phyloP scores from a whole-genome alignment of 441 rosid species.

The Syzygium malaccense region DNA sequence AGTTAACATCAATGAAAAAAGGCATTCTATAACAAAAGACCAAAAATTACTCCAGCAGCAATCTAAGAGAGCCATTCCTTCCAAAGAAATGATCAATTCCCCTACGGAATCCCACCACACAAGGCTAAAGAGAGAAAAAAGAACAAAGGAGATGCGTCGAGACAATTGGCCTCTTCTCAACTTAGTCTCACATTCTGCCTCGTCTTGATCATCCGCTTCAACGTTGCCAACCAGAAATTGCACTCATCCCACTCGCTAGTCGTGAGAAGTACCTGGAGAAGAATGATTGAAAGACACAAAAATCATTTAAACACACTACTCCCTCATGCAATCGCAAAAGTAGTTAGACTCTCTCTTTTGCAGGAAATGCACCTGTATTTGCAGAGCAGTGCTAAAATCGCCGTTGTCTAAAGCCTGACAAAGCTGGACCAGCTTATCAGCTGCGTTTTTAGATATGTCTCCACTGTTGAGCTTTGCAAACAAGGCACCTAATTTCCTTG shows the following conservation, averaged over 20 bases:
- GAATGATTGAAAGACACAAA: neutral
- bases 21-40: neutral
- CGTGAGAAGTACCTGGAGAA: constrained; percentile 70
- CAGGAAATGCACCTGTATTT: constrained; percentile 61
- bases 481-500: constrained; percentile 87
- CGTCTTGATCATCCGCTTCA: constrained; percentile 92
- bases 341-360: neutral
- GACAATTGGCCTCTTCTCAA: constrained; percentile 11
- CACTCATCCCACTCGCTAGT: constrained; percentile 99
- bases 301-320: neutral
- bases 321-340: neutral
- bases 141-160: constrained; percentile 6
- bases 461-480: constrained; percentile 88
- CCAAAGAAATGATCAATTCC: neutral
- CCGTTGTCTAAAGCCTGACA: constrained; percentile 88
- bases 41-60: neutral
- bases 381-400: constrained; percentile 74
- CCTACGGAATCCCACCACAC: neutral
- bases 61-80: neutral
- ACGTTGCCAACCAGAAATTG: constrained; percentile 88
- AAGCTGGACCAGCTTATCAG: constrained; percentile 81
- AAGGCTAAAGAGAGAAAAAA: neutral
- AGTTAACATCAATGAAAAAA: neutral
- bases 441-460: constrained; percentile 89
- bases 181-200: constrained; percentile 66